Conservation (phyloP, 208 protist genomes). For the Leishmania major region DNA sequence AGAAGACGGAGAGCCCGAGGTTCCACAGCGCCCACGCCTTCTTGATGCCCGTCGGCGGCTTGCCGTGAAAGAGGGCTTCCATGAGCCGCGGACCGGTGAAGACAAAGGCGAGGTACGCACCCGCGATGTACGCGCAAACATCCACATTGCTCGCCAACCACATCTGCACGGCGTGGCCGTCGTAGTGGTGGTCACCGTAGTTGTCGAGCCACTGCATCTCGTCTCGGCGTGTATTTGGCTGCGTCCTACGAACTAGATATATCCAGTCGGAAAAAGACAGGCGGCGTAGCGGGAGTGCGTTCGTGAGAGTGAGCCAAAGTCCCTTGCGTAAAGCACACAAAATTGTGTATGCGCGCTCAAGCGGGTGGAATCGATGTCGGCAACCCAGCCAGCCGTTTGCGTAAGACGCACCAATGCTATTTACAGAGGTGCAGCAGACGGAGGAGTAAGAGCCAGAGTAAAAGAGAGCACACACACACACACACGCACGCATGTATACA, state of each 20-base stretch:
- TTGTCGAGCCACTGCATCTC: slow-evolving; percentile 54
- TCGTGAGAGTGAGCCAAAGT: neutral
- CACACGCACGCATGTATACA: neutral
- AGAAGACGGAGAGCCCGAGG: slow-evolving; percentile 80
- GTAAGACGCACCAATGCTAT: neutral
- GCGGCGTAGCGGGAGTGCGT: neutral
- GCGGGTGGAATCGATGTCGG: neutral
- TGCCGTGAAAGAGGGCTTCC: slow-evolving; percentile 40
- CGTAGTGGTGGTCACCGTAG: slow-evolving; percentile 43
- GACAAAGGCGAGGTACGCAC: slow-evolving; percentile 66
- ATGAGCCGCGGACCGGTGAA: slow-evolving; percentile 48
- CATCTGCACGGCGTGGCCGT: slow-evolving; percentile 39
- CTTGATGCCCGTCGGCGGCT: slow-evolving; percentile 50
- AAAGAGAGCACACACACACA: neutral
- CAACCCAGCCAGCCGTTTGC: neutral
- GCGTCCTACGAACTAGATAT: neutral
- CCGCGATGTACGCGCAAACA: slow-evolving; percentile 54
- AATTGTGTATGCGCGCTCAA: neutral
- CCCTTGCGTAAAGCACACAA: neutral
- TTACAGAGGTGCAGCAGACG: neutral
- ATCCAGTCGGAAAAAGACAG: neutral
- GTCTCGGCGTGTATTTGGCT: neutral
- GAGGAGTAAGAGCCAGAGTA: neutral
- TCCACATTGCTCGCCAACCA: slow-evolving; percentile 49
- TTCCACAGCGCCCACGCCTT: slow-evolving; percentile 86